Conservation (phyloP, 169 alveolate species). For the Blepharisma undulans region DNA sequence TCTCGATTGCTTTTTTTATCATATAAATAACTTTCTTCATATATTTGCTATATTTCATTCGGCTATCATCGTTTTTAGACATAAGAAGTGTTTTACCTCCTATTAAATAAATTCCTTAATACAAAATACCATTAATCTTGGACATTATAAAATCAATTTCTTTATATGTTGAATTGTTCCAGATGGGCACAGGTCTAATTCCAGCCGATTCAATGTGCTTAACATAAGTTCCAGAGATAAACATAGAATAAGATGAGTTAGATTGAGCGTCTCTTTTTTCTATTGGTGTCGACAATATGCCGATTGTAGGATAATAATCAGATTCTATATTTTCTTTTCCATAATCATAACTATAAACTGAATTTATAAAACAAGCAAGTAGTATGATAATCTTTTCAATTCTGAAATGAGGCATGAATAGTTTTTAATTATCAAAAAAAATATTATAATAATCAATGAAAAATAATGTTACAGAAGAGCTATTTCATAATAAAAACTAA, state of each 20-base stretch:
- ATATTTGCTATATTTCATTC: background rate
- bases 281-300: background rate
- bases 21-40: background rate
- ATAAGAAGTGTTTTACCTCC: slow-evolving; percentile 58
- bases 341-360: background rate
- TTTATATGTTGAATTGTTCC: slow-evolving; percentile 39
- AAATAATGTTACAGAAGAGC: too few relatives aligned
- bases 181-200: slow-evolving; percentile 68
- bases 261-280: background rate
- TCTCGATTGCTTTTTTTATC: slow-evolving; percentile 35
- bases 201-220: slow-evolving; percentile 66
- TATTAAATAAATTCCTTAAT: slow-evolving; percentile 64
- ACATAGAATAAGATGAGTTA: background rate
- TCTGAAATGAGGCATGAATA: background rate
- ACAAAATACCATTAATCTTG: slow-evolving; percentile 62
- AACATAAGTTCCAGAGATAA: slow-evolving; percentile 72
- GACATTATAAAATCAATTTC: slow-evolving; percentile 27
- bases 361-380: too few relatives aligned
- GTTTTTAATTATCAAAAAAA: too few relatives aligned
- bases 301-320: background rate
- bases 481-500: slow-evolving; percentile 2
- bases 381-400: too few relatives aligned
- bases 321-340: background rate
- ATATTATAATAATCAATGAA: too few relatives aligned
- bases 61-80: background rate